Evolutionary conservation across 371 early-diverging fungal genomes (phyloP).

Genomic region (Apophysomyces sp.): DNA sequence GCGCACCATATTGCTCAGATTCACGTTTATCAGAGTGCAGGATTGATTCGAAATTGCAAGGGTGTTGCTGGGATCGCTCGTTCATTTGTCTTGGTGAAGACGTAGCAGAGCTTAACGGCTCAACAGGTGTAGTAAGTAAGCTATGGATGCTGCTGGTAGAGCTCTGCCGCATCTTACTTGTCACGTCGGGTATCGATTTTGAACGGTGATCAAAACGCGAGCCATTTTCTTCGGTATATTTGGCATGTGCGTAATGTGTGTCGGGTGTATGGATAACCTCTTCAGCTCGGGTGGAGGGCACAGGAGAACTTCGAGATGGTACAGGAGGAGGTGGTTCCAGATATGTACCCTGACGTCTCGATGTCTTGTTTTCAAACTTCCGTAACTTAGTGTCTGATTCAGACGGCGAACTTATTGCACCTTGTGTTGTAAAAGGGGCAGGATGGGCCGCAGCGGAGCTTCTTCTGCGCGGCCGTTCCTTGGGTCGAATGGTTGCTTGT

Average conservation of each 20-base stretch:
- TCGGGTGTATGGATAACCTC: background rate
- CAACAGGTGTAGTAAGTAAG: constrained; percentile 20
- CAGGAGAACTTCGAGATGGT: background rate
- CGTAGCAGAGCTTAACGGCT: constrained; percentile 9
- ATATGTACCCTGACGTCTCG: background rate
- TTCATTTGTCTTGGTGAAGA: background rate
- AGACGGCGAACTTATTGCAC: background rate
- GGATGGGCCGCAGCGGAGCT: background rate
- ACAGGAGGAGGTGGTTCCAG: background rate
- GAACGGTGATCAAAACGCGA: constrained; percentile 2
- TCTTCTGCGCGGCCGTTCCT: background rate
- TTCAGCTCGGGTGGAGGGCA: background rate
- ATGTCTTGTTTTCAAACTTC: background rate
- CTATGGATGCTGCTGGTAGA: constrained; percentile 24
- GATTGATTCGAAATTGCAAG: constrained; percentile 21
- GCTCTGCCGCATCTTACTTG: constrained; percentile 5
- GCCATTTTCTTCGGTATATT: constrained; percentile 7
- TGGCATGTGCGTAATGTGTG: background rate
- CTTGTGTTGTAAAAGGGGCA: background rate
- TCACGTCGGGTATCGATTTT: background rate
- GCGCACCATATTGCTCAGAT: background rate
- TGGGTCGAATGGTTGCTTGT: background rate
- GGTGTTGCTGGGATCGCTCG: constrained; percentile 1
- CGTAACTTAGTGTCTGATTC: background rate
- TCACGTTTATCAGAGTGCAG: constrained; percentile 7